These are phyloP conservation scores for Talaromyces sp. DNA, from an alignment of 2,329 filamentous ascomycete species.

Conservation along the genomic window DNA sequence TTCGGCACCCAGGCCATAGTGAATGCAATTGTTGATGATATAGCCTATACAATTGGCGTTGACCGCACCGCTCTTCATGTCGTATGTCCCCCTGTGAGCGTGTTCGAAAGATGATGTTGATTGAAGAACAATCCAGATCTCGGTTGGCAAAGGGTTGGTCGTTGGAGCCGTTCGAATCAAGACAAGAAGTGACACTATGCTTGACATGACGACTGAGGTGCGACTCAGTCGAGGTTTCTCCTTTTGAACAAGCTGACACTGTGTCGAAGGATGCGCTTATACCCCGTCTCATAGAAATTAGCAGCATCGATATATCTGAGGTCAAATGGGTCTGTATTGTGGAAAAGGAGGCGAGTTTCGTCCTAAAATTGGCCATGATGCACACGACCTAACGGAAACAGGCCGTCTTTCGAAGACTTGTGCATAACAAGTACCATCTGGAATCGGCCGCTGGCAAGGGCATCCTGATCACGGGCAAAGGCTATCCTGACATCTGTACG, in stretches of 20 bases:
- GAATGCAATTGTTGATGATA: constrained; percentile 59
- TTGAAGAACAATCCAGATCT: constrained; percentile 33
- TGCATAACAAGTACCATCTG: constrained; percentile 49
- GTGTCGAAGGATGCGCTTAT: constrained; percentile 54
- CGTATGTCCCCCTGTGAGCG: constrained; percentile 40
- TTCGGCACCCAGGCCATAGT: constrained; percentile 59
- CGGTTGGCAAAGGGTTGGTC: constrained; percentile 45
- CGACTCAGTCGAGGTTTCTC: neutral
- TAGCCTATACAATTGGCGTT: constrained; percentile 60
- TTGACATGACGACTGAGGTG: constrained; percentile 41
- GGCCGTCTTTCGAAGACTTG: constrained; percentile 61
- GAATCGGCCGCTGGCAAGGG: constrained; percentile 45
- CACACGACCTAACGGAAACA: constrained; percentile 27
- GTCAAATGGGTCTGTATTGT: constrained; percentile 60
- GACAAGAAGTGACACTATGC: constrained; percentile 23
- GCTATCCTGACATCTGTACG: constrained; percentile 62
- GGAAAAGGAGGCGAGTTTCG: constrained; percentile 58
- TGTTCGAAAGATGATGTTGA: neutral
- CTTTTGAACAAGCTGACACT: neutral
- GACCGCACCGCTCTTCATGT: constrained; percentile 57
- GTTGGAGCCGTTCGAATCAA: constrained; percentile 36
- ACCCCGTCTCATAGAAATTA: constrained; percentile 48
- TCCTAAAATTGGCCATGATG: neutral
- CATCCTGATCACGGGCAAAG: constrained; percentile 63
- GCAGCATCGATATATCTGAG: constrained; percentile 46